Conservation (phyloP, 1,284 basidiomycete genomes). For the Puccinia triticina region DNA sequence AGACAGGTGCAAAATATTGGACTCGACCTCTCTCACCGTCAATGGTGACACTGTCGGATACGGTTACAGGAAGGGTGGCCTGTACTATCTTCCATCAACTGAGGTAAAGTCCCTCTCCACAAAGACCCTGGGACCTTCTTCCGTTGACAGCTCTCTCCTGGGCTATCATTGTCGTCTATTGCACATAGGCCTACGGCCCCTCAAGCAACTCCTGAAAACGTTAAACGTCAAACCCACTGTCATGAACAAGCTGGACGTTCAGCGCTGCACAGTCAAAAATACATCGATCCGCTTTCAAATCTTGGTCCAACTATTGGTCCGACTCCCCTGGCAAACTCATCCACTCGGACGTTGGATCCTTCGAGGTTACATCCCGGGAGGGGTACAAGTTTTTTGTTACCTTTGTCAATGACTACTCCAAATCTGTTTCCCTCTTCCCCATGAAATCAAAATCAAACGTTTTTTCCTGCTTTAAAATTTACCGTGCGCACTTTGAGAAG, state of each 20-base stretch:
- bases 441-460: slow-evolving; percentile 1
- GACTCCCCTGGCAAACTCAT: background rate
- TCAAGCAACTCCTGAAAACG: background rate
- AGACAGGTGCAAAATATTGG: too few relatives aligned
- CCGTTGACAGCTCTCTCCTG: too few relatives aligned
- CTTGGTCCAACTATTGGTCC: background rate
- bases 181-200: background rate
- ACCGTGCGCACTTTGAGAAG: slow-evolving; percentile 57
- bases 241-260: background rate
- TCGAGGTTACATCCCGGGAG: background rate
- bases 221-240: background rate
- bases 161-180: background rate
- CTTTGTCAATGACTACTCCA: background rate
- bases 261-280: background rate
- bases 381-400: background rate
- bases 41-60: too few relatives aligned
- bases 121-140: too few relatives aligned
- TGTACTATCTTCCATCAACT: too few relatives aligned
- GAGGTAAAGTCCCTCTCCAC: too few relatives aligned
- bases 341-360: slow-evolving; percentile 1
- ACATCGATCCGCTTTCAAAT: background rate
- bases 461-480: slow-evolving; percentile 57
- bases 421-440: background rate
- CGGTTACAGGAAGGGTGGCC: too few relatives aligned
- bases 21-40: too few relatives aligned